Evolutionary conservation across 306 rosid species (phyloP).

Genomic region (Lupinus albus): DNA sequence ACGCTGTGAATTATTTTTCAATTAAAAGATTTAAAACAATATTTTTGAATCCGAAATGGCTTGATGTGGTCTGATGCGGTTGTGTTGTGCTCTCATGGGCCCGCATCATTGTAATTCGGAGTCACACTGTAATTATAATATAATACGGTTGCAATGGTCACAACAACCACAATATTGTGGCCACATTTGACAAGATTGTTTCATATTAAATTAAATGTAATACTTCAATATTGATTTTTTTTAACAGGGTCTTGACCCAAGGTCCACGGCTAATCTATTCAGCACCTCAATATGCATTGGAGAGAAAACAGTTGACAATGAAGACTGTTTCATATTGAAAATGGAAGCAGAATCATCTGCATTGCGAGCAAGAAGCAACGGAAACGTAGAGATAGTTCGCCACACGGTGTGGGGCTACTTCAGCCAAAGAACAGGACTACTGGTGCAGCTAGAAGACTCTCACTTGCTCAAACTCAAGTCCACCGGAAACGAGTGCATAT

Average conservation of each 20-base stretch:
- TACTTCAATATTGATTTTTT: not conserved
- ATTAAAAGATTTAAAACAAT: too few relatives aligned
- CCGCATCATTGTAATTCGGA: too few relatives aligned
- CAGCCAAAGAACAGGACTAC: constrained; percentile 88
- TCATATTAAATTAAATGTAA: too few relatives aligned
- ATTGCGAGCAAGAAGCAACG: constrained; percentile 73
- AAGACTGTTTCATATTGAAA: constrained; percentile 79
- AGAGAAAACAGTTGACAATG: constrained; percentile 71
- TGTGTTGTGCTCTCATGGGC: too few relatives aligned
- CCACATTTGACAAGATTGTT: too few relatives aligned
- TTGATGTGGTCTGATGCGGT: too few relatives aligned
- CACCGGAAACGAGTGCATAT: constrained; percentile 49
- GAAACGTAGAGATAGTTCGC: constrained; percentile 68
- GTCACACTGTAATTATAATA: too few relatives aligned
- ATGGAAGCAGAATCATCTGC: constrained; percentile 63
- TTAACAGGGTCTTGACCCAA: constrained; percentile 88
- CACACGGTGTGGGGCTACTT: constrained; percentile 91
- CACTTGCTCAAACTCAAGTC: constrained; percentile 75
- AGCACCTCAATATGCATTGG: constrained; percentile 69
- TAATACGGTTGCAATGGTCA: too few relatives aligned
- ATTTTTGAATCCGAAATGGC: too few relatives aligned
- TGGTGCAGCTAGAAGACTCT: constrained; percentile 79
- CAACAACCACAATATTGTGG: too few relatives aligned
- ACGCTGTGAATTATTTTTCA: too few relatives aligned
- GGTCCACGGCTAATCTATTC: constrained; percentile 78